These are phyloP conservation scores for Clonostachys byssicola DNA, from an alignment of 2,329 filamentous ascomycete genomes.

Conservation along the genomic window DNA sequence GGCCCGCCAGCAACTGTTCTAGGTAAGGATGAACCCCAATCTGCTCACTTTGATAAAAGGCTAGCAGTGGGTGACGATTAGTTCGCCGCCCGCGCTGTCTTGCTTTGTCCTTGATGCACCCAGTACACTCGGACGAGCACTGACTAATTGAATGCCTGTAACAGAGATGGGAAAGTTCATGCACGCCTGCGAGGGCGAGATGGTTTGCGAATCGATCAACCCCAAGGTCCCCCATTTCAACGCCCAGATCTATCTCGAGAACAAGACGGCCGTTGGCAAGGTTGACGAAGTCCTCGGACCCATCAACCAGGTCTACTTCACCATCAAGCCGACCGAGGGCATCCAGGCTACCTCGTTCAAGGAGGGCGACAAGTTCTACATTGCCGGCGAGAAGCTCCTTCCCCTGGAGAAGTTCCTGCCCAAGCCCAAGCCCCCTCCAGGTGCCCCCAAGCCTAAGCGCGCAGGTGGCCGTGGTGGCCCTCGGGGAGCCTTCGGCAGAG, in stretches of 20 bases:
- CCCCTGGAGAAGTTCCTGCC: constrained; percentile 95
- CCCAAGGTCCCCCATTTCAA: constrained; percentile 98
- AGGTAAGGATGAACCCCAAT: constrained; percentile 15
- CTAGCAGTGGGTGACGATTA: neutral
- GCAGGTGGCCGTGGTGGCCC: constrained; percentile 45
- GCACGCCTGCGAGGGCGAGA: constrained; percentile 94
- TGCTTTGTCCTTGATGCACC: too few relatives aligned
- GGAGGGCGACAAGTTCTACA: constrained; percentile 94
- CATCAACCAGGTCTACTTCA: constrained; percentile 98
- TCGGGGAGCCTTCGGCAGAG: constrained; percentile 7
- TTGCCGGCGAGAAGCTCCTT: constrained; percentile 88
- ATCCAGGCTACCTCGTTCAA: constrained; percentile 96
- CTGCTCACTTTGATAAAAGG: neutral
- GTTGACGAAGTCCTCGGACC: constrained; percentile 97
- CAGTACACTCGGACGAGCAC: too few relatives aligned
- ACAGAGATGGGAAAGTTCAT: constrained; percentile 87
- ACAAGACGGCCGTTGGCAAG: constrained; percentile 95
- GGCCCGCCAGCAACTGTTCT: constrained; percentile 29
- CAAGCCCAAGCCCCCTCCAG: constrained; percentile 74
- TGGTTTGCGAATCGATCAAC: constrained; percentile 95
- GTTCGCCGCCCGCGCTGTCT: too few relatives aligned
- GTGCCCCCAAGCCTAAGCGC: constrained; percentile 59
- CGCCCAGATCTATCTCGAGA: constrained; percentile 97
- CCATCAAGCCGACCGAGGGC: constrained; percentile 93
- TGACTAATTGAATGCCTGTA: neutral